These are phyloP conservation scores for Didymella glomerata DNA, from an alignment of 2,329 filamentous ascomycete species.

Conservation along the genomic window DNA sequence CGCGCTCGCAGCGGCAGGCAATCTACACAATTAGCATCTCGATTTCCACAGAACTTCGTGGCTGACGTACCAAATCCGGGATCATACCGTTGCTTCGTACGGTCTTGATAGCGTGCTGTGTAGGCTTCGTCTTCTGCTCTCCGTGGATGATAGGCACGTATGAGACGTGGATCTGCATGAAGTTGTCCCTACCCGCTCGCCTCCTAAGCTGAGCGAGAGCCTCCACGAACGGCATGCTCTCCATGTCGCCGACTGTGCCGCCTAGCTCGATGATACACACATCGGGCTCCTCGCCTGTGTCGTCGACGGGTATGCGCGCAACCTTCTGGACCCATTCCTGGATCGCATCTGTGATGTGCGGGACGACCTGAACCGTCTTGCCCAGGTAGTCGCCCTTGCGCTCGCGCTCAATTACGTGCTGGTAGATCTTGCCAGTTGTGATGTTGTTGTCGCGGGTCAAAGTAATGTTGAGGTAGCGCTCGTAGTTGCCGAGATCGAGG, in stretches of 20 bases:
- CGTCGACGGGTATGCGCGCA: conserved; percentile 84
- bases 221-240: conserved; percentile 87
- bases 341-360: conserved; percentile 89
- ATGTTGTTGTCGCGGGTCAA: conserved; percentile 92
- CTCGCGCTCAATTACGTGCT: conserved; percentile 82
- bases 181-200: conserved; percentile 78
- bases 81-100: conserved; percentile 79
- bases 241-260: conserved; percentile 81
- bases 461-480: conserved; percentile 82
- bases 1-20: conserved; percentile 86
- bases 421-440: conserved; percentile 96
- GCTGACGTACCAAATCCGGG: conserved; percentile 64
- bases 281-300: conserved; percentile 82
- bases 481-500: conserved; percentile 79
- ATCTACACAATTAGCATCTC: conserved; percentile 63
- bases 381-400: conserved; percentile 82
- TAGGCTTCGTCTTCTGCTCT: conserved; percentile 97
- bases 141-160: conserved; percentile 79
- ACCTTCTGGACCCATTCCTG: conserved; percentile 93
- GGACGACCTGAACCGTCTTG: conserved; percentile 88
- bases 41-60: neutral
- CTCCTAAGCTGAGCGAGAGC: conserved; percentile 81
- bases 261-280: conserved; percentile 85
- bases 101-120: conserved; percentile 86
- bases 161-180: conserved; percentile 87